Base-by-base conservation (phyloP, 805 yeast genomes). In the Cyberlindnera galapagoensis region DNA sequence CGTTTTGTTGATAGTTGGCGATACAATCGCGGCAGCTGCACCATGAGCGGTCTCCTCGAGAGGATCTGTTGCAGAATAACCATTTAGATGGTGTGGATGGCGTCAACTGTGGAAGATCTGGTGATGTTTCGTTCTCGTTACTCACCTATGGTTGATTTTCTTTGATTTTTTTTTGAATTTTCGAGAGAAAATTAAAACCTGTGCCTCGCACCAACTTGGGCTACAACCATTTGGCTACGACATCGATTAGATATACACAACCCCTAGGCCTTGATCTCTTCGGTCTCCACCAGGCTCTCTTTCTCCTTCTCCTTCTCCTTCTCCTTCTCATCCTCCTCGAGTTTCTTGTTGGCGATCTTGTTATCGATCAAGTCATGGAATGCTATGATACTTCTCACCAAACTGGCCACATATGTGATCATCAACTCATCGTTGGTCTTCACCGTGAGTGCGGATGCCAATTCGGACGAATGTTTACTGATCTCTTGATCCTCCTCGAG, bases 281-380 rank as follows among this genome's bases (percentile, higher is more conserved):
- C 34, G 6, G 23, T 10, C 31, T 28, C 31, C 26, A n/a, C n/a
- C n/a, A n/a, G n/a, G n/a, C 33, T 29, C 26, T 39, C 34, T 10
- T 18, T 30, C 10, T 13, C 24, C 3, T 16, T 9, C 13, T 33
- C 41, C 10, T 30, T 24, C 32, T 30, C 35, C 34, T 32, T 29
- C 12, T 20, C 34, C 26, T 36, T 32, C 25, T 39, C 36, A 9
- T 24, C 26, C 35, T 60, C 63, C 32, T 57, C 62, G 18, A 61
- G 37, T 36, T 67, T 71, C 52, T 77, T 80, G 57, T 87, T 87
- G 47, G 83, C 85, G 44, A 92, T 78, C 62, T 92, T 92, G 63
- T 94, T 94, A 51, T 92, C 97, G 54, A 92, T 92, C 58, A 92
- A 71, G 57, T 92, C 94, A 60, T 92, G 95, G 71, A 92, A 90